Base-by-base conservation (phyloP, 108 stramenopile genomes). In the Pseudonitzschia pungens region DNA sequence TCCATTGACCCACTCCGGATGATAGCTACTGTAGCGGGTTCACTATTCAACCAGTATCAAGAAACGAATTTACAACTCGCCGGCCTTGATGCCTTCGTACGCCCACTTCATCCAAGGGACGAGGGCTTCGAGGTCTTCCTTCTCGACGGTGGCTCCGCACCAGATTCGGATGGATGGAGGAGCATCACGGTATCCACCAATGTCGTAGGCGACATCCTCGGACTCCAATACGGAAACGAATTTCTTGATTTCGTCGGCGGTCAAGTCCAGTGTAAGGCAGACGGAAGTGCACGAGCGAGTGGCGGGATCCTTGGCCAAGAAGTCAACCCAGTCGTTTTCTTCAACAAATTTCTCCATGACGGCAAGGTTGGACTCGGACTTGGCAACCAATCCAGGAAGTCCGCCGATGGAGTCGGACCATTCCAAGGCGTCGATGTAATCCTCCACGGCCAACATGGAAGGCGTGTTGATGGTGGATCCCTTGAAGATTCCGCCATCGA, bases 391-490 rank as follows among this genome's bases (percentile, higher is more conserved):
- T 42, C 88, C 99, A n/a, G 79, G 67, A 40, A 96, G 80, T 40
- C 99, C 99, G 36, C 99, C 99, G 57, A 94, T 83, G 48, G 89
- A 84, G 31, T 96, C 91, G 31, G 97, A 84, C 99, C 99, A 99
- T 55, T 83, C 60, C 68, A 99, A 73, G 26, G 99, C 98, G 79
- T 99, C 99, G 78, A 99, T 92, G 94, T 99, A 99, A 88, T 99
- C 99, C 80, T 99, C 99, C 31, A 99, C 99, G 74, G 88, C 88
- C 69, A 99, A 89, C 98, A 99, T 98, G 60, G 97, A 97, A 14
- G 99, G 99, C 28, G 99, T 99, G 92, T 99, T 99, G 88, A 99
- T 99, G 59, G 99, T 99, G 52, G 96, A 89, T 16, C 99, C 99
- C 84, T 96, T 88, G 89, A 98, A 99, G 73, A 99, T 95, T 53